Base-by-base conservation (phyloP, 148 eudicot genomes). In the Dysphania ambrosioides region DNA sequence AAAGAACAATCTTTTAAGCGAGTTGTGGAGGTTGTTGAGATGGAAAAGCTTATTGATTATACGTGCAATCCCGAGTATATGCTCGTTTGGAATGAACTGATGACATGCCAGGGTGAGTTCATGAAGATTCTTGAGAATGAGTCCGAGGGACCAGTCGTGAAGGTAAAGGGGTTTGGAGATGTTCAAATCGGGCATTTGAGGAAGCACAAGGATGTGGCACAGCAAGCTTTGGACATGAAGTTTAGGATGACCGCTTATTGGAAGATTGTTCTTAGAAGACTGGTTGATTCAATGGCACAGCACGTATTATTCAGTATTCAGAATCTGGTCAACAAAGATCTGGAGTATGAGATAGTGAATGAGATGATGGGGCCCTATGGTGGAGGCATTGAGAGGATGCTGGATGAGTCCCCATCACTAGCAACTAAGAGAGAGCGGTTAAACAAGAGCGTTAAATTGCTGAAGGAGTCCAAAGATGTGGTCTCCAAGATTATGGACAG, bases 241-340 rank as follows among this genome's bases (percentile, higher is more conserved):
- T 56, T 78, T 64, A 72, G 84, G 31, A 51, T 83, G 72, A 83
- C 44, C 0, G 79, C 83, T 0, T 84, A 84, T 21, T 87, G 90
- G 89, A 88, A 82, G 71, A 73, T 87, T 57, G 96, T 88, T 18
- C 57, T 90, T 13, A 84, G 76, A 31, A 77, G 94, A 18, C 30
- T 87, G 44, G 88, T 87, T 0, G 94, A 90, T 61, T 78, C 79
- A 1, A 79, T 87, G 79, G 96, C 93, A 0, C 62, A 87, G 41
- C 88, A 91, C 53, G 19, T 91, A 78, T 69, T 81, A 31, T 84
- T 81, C 13, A 77, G 77, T 32, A 56, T 90, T 2, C 82, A 72
- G 60, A 87, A 87, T 15, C 13, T 88, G 79, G 93, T 87, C 59
- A 79, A 86, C 41, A 81, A 77, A 21, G 88, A 89, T 6, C 12